phyloP scores from a whole-genome alignment of 1,284 basidiomycete species.

The Heterobasidion irregulare region DNA sequence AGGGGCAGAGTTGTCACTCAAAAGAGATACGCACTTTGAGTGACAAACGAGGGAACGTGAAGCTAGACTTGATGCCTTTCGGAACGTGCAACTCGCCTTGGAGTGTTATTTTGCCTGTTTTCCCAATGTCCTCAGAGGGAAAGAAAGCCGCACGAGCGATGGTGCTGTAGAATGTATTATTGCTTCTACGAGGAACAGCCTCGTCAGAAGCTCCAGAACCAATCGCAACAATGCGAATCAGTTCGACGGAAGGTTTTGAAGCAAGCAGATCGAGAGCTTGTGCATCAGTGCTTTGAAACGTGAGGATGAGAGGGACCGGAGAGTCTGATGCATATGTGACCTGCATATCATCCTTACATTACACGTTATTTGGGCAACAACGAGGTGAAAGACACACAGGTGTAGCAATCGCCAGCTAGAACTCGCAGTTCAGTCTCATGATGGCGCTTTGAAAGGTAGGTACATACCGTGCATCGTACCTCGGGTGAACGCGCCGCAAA shows the following conservation, averaged over 20 bases:
- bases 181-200: constrained; percentile 28
- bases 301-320: constrained; percentile 39
- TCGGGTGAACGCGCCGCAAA: constrained; percentile 33
- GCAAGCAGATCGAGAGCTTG: constrained; percentile 43
- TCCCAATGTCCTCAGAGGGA: constrained; percentile 26
- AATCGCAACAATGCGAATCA: constrained; percentile 29
- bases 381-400: constrained; percentile 30
- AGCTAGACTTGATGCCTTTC: constrained; percentile 38
- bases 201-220: constrained; percentile 38
- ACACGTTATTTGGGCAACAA: too few relatives aligned
- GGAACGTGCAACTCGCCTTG: constrained; percentile 45
- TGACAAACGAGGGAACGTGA: constrained; percentile 43
- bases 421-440: neutral
- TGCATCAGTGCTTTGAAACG: constrained; percentile 31
- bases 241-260: constrained; percentile 22
- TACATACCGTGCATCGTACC: constrained; percentile 31
- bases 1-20: neutral
- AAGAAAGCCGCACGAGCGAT: constrained; percentile 41
- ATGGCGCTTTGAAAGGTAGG: neutral
- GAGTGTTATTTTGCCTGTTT: constrained; percentile 14
- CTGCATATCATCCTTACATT: constrained; percentile 17
- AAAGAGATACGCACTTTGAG: constrained; percentile 29
- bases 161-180: constrained; percentile 35
- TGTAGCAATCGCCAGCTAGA: constrained; percentile 41
- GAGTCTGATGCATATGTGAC: constrained; percentile 40